Evolutionary conservation across 768 basidiomycete species (phyloP), one percentile per base, ranked within the genome.

Genomic region (Xanthoconium stramineum): DNA sequence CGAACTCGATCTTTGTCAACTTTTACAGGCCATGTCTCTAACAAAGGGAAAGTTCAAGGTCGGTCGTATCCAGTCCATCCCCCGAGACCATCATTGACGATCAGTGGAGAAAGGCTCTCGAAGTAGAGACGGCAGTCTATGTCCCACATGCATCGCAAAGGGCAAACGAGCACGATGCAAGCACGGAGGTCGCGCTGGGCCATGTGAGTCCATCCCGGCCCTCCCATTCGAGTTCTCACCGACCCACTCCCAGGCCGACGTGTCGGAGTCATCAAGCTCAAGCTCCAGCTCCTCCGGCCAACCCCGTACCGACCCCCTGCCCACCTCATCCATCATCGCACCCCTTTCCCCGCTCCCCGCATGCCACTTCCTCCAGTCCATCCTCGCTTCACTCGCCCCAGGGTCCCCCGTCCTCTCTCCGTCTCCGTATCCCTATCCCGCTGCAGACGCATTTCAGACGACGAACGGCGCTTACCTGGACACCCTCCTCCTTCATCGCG

Each of bases 391-490:
- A 55, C 67, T 86, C 69, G 80, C 78, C 62, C 75, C 70, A 43
- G 71, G 66, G 9, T 71, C 70, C 38, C 70, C 66, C 70, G 72
- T 52, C 24, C 72, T 71, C 58, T 73, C 58, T 47, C 70, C 70
- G 0, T 66, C 30, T 6, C 70, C 70, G 1, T 72, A 71, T 47
- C 70, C 70, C 0, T 72, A 72, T 19, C 70, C 70, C 60, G 53
- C 47, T 12, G 53, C 67, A 53, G 69, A 60, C 47, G 62, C 56
- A 9, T 72, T 76, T 56, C 70, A 71, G 62, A 89, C 85, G 53
- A 86, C 85, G 46, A 78, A 80, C 73, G 88, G 88, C 63, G 87
- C 81, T 56, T 91, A 89, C 65, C 80, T 91, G 71, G 89, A 91
- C 65, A 78, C 80, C 50, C 84, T 91, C 63, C 88, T 89, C 72